Base-by-base conservation (phyloP, 2,329 filamentous ascomycete species). In the Alternaria metachromatica region DNA sequence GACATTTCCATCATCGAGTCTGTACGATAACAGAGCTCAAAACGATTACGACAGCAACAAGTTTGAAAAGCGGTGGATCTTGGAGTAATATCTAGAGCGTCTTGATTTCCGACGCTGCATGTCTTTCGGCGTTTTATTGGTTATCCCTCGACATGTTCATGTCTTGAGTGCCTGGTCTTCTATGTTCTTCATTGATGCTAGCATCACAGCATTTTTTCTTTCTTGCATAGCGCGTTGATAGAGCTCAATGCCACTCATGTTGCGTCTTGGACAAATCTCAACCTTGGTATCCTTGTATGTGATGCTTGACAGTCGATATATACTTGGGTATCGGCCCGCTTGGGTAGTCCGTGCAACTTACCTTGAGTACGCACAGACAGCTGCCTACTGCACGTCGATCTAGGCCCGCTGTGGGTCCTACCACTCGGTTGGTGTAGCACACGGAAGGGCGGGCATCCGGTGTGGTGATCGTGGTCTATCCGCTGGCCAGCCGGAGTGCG, bases 1-100 rank as follows among this genome's bases (percentile, higher is more conserved):
- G 72, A 74, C 33, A 70, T 74, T 30, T 74, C 72, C 5, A 64
- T 74, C 30, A 73, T 74, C 37, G 72, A 72, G 33, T 74, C 72
- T 58, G 72, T 74, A 13, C 69, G 71, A 60, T 74, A 64, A 68
- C 54, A 54, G 15, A 33, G 44, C 12, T 60, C 51, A 44, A 23
- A 21, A 50, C 4, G 41, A n/a, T 49, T 25, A 43, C 51, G 25
- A 28, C 15, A 21, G 15, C 49, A 55, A 37, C 33, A 49, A 45
- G 50, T 54, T 53, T 55, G 30, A 26, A 48, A 55, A 6, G 25
- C 46, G n/a, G 48, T 20, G 28, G 58, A 25, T 63, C 28, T 55
- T 30, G 23, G 44, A 23, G 43, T 44, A 54, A 60, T 58, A 30
- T 54, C 13, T 50, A 50, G 37, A 58, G 33, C 23, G 45, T 54